Base-by-base conservation (phyloP, 768 basidiomycete species). In the Glaciozyma antarctica region DNA sequence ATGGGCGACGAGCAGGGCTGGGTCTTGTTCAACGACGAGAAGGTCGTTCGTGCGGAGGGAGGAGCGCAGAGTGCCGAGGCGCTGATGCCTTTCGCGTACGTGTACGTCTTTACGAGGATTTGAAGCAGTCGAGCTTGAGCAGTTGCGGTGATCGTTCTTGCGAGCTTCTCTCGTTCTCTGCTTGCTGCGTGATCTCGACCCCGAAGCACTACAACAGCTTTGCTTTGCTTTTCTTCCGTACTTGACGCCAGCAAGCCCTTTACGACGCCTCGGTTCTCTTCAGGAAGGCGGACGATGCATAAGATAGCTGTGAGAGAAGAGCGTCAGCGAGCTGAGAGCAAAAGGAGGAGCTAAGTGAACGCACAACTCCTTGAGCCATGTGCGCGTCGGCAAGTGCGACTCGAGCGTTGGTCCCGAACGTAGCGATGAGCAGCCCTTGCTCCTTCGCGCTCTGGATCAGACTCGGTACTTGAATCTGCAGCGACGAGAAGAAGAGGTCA, bases 41-140 rank as follows among this genome's bases (percentile, higher is more conserved):
- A 73, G 69, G 73, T 75, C 30, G 92, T 95, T 15, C 85, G 82
- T 76, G 92, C 92, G 5, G 90, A 94, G 73, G 64, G 61, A 7
- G 73, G 73, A 28, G 80, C 76, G 65, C 83, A 87, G 76, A 90
- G 88, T 73, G 88, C 93, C 34, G 81, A 77, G n/a, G 83, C 84
- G 62, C 78, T 97, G 79, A 87, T 88, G 78, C 81, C 81, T 76
- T 75, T 91, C 75, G 94, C 92, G 48, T 97, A 99, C 80, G 77
- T 99, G 80, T 99, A 94, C 77, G 79, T 98, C 26, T 97, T 91
- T 74, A 89, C 92, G 80, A 82, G 81, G 77, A 76, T 71, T n/a
- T 41, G 38, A 41, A 15, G 38, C 38, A 41, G 13, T 41, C 10
- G 10, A 41, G 38, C 13, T 41, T 41, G 38, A 41, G 38, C 38